These are phyloP conservation scores for Globisporangium radiosum DNA, from an alignment of 352 stramenopile species.

Conservation along the genomic window DNA sequence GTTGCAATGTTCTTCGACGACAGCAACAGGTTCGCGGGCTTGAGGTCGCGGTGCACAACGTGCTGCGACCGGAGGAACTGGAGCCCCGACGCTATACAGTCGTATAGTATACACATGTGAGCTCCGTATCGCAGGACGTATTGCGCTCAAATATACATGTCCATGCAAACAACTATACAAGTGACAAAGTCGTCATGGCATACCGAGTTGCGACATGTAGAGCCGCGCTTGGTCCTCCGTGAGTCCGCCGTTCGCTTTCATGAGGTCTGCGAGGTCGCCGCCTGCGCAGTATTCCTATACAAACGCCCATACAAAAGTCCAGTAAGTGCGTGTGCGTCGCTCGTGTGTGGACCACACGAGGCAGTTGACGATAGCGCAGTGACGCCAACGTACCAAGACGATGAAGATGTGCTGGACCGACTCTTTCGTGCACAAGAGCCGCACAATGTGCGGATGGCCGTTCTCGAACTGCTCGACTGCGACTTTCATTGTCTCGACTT, in stretches of 20 bases:
- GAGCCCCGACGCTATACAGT: slow-evolving; percentile 41
- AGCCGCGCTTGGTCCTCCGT: slow-evolving; percentile 58
- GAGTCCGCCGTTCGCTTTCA: slow-evolving; percentile 59
- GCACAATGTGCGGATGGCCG: slow-evolving; percentile 79
- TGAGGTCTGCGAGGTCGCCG: slow-evolving; percentile 62
- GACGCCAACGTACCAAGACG: slow-evolving; percentile 35
- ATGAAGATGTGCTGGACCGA: slow-evolving; percentile 82
- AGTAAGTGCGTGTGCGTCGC: background rate
- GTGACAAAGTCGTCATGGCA: slow-evolving; percentile 7
- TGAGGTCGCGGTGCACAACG: slow-evolving; percentile 72
- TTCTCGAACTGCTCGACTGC: slow-evolving; percentile 83
- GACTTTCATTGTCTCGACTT: slow-evolving; percentile 83
- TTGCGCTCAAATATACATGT: too few species aligned
- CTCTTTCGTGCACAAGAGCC: slow-evolving; percentile 73
- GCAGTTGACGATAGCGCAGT: too few species aligned
- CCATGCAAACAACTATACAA: too few species aligned
- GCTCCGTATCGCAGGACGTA: too few species aligned
- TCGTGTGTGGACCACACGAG: too few species aligned
- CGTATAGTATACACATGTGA: background rate
- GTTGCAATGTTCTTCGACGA: slow-evolving; percentile 57
- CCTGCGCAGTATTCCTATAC: slow-evolving; percentile 73
- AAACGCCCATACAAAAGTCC: background rate
- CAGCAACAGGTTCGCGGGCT: slow-evolving; percentile 68
- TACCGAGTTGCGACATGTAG: slow-evolving; percentile 77
- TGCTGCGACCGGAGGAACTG: slow-evolving; percentile 74